Percentiles rank a stretch among this genome's conserved stretches.
Evolutionary conservation across 768 basidiomycete species (phyloP).

Genomic region (Kwoniella pini): DNA sequence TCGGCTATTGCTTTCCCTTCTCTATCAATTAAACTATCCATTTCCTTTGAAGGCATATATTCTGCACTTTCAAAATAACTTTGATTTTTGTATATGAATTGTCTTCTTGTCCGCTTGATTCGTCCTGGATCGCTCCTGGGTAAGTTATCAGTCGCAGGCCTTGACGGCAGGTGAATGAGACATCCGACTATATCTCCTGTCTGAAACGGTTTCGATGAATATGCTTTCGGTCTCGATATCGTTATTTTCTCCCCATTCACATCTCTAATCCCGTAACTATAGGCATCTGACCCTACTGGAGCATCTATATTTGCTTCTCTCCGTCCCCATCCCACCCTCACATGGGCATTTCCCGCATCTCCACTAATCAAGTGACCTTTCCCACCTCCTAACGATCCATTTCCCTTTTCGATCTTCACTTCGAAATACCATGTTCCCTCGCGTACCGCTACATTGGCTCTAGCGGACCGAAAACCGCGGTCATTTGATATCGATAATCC

Average conservation of each 20-base stretch:
- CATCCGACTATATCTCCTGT: slow-evolving; percentile 90
- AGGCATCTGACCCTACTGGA: slow-evolving; percentile 89
- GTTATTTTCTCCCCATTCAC: slow-evolving; percentile 89
- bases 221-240: slow-evolving; percentile 74
- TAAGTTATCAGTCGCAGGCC: slow-evolving; percentile 9
- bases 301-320: slow-evolving; percentile 91
- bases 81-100: slow-evolving; percentile 95
- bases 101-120: slow-evolving; percentile 81
- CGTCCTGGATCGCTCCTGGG: slow-evolving; percentile 71
- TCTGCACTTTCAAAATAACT: slow-evolving; percentile 94
- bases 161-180: slow-evolving; percentile 78
- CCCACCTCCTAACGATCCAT: slow-evolving; percentile 61
- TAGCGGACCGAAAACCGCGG: slow-evolving; percentile 85
- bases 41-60: slow-evolving; percentile 85
- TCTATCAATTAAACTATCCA: slow-evolving; percentile 80
- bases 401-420: slow-evolving; percentile 66
- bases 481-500: slow-evolving; percentile 62
- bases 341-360: slow-evolving; percentile 62
- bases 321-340: slow-evolving; percentile 87
- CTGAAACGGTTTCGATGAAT: slow-evolving; percentile 62
- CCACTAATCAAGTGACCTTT: slow-evolving; percentile 39
- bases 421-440: slow-evolving; percentile 96
- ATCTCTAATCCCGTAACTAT: slow-evolving; percentile 89
- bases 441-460: slow-evolving; percentile 83
- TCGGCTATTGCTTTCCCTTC: slow-evolving; percentile 51